A percentile compares a stretch with the other conserved stretches of the same genome.
phyloP scores from a whole-genome alignment of 306 rosid species.

The Datisca glomerata region DNA sequence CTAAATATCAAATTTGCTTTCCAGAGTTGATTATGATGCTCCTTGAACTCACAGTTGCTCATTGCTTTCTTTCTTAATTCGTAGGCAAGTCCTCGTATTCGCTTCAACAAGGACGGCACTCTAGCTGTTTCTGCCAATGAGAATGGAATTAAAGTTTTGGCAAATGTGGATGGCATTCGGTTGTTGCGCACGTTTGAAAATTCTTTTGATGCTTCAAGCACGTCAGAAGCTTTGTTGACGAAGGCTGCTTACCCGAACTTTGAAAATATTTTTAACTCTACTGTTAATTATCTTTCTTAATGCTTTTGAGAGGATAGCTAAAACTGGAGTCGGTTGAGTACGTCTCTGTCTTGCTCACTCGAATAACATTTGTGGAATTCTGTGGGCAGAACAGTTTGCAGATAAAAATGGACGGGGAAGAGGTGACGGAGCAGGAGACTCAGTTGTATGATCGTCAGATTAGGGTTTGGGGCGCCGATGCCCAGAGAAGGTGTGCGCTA shows the following conservation, averaged over 20 bases:
- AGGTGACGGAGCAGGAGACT: constrained; percentile 93
- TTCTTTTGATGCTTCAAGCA: constrained; percentile 65
- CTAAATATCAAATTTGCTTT: too few species aligned
- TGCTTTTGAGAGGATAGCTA: too few species aligned
- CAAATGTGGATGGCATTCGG: constrained; percentile 60
- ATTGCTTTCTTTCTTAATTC: constrained; percentile 14
- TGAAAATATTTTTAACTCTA: too few species aligned
- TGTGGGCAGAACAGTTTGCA: constrained; percentile 39
- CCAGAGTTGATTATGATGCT: too few species aligned
- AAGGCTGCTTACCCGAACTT: constrained; percentile 56
- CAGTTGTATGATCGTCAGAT: constrained; percentile 94
- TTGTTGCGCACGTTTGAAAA: constrained; percentile 54
- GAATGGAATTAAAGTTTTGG: constrained; percentile 84
- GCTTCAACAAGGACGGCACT: constrained; percentile 92
- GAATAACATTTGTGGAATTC: too few species aligned
- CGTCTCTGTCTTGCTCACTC: too few species aligned
- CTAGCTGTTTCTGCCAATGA: constrained; percentile 92
- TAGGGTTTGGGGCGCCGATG: constrained; percentile 99
- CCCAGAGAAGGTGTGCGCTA: constrained; percentile 85
- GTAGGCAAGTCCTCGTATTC: constrained; percentile 95
- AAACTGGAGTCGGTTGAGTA: too few species aligned
- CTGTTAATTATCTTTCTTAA: too few species aligned
- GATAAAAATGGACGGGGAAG: constrained; percentile 72
- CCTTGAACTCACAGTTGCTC: too few species aligned
- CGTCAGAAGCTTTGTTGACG: constrained; percentile 63